Evolutionary conservation across 108 stramenopile genomes (phyloP), one percentile per base, ranked within the genome.

Genomic region (Aurantiochytrium sp.): DNA sequence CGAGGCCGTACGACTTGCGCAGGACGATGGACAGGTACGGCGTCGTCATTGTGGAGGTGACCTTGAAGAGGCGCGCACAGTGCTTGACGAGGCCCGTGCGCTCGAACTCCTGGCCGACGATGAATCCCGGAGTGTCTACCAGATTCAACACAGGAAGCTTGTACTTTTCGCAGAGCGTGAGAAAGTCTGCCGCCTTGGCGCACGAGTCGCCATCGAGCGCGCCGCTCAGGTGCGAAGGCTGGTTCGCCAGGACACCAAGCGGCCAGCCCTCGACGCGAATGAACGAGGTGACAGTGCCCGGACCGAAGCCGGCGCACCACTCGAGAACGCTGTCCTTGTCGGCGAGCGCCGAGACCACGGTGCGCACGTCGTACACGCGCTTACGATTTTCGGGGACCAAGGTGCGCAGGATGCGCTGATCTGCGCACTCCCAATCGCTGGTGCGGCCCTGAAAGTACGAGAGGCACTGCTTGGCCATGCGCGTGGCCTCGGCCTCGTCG

Each of bases 321-420:
- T 87, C 89, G 50, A 89, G 42, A 36, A 86, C 55, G 68, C 48
- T 52, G 48, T 55, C 86, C n/a, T 50, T 36, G 37, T 89, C 89
- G 22, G 37, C 65, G 5, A 89, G 34, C 6, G 31, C 85, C 6
- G 50, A 22, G 32, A 89, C 36, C 12, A 89, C 36, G 17, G n/a
- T 59, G 45, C 86, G 85, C 34, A 87, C 42, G 12, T 89, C 89
- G 86, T 89, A 89, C 8, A 19, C 55, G 24, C 86, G 54, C 41
- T 87, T 87, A 3, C 89, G 85, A 32, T 89, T 86, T n/a, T 86
- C 86, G 4, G 86, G 89, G n/a, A 89, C 50, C 12, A 89, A 12
- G 0, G 85, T 37, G 1, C 89, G 85, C 22, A 89, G 55, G 3
- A 68, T 37, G 21, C 86, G 85, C 30, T 89, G 89, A 27, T 89